phyloP scores from a whole-genome alignment of 495 filamentous ascomycete genomes.

The Penicillium ochrochloron region DNA sequence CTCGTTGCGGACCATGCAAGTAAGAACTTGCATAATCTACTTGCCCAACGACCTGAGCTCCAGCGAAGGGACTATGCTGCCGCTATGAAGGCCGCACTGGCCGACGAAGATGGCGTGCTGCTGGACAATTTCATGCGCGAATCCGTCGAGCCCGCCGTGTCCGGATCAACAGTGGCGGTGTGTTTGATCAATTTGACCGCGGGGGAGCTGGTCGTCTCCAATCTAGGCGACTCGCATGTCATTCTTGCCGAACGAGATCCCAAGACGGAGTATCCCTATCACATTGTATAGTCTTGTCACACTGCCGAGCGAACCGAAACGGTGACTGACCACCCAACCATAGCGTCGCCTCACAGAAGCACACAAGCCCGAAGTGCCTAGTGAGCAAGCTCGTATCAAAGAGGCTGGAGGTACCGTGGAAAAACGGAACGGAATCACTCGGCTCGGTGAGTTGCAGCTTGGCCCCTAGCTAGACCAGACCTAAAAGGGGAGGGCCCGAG shows the following conservation, averaged over 20 bases:
- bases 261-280: slow-evolving; percentile 36
- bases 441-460: slow-evolving; percentile 35
- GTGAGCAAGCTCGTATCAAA: slow-evolving; percentile 42
- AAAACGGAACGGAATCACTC: slow-evolving; percentile 31
- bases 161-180: slow-evolving; percentile 45
- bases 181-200: slow-evolving; percentile 43
- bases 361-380: slow-evolving; percentile 42
- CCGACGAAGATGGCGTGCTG: slow-evolving; percentile 45
- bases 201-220: slow-evolving; percentile 42
- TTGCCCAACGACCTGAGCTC: slow-evolving; percentile 40
- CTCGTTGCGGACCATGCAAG: slow-evolving; percentile 43
- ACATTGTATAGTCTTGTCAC: slow-evolving; percentile 29
- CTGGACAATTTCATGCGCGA: slow-evolving; percentile 36
- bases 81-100: slow-evolving; percentile 40
- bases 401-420: slow-evolving; percentile 41
- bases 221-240: slow-evolving; percentile 49
- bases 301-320: neutral
- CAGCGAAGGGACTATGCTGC: slow-evolving; percentile 36
- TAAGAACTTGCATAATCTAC: slow-evolving; percentile 32
- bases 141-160: slow-evolving; percentile 30
- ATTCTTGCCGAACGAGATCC: slow-evolving; percentile 41
- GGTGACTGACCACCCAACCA: slow-evolving; percentile 9
- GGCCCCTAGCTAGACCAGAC: slow-evolving; percentile 1
- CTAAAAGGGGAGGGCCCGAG: neutral
- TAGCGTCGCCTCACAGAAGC: slow-evolving; percentile 43